These are phyloP conservation scores for Curvularia eragrostidis DNA, from an alignment of 2,329 filamentous ascomycete species.

Conservation along the genomic window DNA sequence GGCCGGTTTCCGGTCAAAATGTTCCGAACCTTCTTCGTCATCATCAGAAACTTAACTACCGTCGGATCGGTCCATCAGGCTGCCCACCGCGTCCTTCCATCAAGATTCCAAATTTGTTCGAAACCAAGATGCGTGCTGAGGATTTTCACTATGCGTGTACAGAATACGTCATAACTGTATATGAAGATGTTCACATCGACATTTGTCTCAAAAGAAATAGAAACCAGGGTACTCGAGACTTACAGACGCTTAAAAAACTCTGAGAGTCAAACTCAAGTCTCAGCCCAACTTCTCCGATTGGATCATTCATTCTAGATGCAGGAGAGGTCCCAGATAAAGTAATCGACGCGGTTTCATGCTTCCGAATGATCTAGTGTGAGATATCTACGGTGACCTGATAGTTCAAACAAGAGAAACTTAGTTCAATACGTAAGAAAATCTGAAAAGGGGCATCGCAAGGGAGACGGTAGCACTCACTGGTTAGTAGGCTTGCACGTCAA, in stretches of 20 bases:
- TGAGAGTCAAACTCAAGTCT: background rate
- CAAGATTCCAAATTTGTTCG: background rate
- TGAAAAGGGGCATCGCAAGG: background rate
- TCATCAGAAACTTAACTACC: background rate
- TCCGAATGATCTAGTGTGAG: background rate
- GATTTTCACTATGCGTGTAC: background rate
- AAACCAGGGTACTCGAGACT: background rate
- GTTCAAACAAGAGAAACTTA: no score
- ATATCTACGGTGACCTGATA: background rate
- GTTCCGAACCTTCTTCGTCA: constrained; percentile 12
- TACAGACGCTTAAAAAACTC: background rate
- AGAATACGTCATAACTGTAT: background rate
- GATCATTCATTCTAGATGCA: background rate
- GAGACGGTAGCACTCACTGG: background rate
- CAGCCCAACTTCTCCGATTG: background rate
- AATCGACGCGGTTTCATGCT: background rate
- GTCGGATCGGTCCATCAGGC: constrained; percentile 11
- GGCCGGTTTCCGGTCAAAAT: background rate
- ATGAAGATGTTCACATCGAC: background rate
- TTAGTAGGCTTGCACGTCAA: background rate
- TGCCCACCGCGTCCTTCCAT: background rate
- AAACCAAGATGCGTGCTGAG: no score
- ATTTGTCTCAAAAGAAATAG: background rate
- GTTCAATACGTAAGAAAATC: background rate
- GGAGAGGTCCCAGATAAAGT: background rate